Percentiles rank a stretch among this genome's conserved stretches.
Evolutionary conservation across 176 grass and related monocot genomes (phyloP).

Genomic region (Musa troglodytarum): DNA sequence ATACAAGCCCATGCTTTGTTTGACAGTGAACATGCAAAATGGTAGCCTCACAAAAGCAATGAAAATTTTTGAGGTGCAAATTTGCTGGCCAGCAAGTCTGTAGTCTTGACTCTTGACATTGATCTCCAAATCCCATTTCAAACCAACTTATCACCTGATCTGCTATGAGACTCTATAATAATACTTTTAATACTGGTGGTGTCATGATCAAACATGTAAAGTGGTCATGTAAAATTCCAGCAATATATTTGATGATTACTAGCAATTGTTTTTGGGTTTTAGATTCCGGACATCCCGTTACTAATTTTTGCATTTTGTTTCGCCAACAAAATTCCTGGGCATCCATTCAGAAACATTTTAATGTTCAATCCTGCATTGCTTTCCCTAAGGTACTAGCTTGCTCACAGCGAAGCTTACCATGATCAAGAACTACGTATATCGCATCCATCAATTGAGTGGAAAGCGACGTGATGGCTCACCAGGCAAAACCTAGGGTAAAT

Average conservation of each 20-base stretch:
- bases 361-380: no score
- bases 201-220: not conserved
- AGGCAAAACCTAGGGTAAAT: not conserved
- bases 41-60: not conserved
- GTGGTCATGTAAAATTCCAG: not conserved
- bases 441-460: not conserved
- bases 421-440: not conserved
- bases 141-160: not conserved
- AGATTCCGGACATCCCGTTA: not conserved
- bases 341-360: no score
- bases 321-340: not conserved
- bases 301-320: not conserved
- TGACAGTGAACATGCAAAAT: not conserved
- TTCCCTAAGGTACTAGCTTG: no score
- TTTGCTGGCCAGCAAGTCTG: not conserved
- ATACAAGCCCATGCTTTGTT: not conserved
- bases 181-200: not conserved
- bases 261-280: not conserved
- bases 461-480: not conserved
- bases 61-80: not conserved
- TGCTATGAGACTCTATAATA: not conserved
- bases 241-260: not conserved
- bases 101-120: not conserved
- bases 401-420: no score
- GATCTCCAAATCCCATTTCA: not conserved